Base-by-base conservation (phyloP, 2,329 filamentous ascomycete genomes). In the Blumeriella jaapii region DNA sequence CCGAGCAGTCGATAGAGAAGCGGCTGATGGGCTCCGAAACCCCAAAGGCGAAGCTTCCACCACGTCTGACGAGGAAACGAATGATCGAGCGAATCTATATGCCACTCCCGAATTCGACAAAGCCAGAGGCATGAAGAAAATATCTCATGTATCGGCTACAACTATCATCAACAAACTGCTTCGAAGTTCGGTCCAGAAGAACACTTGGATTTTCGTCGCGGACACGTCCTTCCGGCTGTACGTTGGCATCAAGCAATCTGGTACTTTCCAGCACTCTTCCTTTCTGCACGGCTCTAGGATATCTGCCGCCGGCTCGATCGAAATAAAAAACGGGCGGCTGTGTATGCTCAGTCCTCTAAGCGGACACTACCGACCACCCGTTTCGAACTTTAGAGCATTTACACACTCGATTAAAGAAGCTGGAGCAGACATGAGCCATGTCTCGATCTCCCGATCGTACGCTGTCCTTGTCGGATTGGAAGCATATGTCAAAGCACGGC, bases 201-300 rank as follows among this genome's bases (percentile, higher is more conserved):
- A 89, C 52, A 91, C 82, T 4, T 94, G 87, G 87, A 93, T 94
- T 45, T 95, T 93, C 51, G 86, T 87, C 6, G 80, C 82, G 15
- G 86, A 94, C 58, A 89, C 83, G 1, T 79, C 73, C 1, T 91
- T 87, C 56, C 74, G 82, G 1, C 65, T 94, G 0, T 94, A 93
- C 55, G 75, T 94, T 20, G 86, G 86, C 30, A 91, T 94, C 62
- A 94, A 95, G 53, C 75, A 82, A 55, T 80, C 77, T 3, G 87
- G 87, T 8, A 76, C 82, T 4, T 95, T 95, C 52, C 87, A 94
- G 51, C 87, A 94, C 58, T 87, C 80, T 9, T 91, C 83, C 0
- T 94, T 95, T 51, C 66, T 94, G 1, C 82, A 87, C 42, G 87
- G 86, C 15, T 71, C 78, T 7, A 74, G 86, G 9, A 86, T 94